Base-by-base conservation (phyloP, 1,284 basidiomycete genomes). In the Lentinula novae-zelandiae region DNA sequence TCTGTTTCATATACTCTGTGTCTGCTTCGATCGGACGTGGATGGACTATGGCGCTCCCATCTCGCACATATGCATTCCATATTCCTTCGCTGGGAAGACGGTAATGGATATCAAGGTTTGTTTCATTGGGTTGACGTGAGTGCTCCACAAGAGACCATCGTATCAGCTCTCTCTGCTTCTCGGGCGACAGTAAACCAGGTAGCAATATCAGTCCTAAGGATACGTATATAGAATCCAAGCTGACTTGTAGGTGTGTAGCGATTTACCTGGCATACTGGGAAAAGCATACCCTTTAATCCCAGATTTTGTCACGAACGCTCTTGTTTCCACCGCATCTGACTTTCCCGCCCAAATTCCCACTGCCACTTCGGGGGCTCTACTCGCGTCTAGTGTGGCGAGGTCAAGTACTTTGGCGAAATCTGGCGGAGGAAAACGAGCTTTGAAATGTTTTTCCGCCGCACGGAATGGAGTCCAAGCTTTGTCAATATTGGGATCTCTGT, bases 61-160 rank as follows among this genome's bases (percentile, higher is more conserved):
- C 69, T 38, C 71, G 70, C 0, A 84, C 65, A 68, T 79, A 81
- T 22, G 83, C 77, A 56, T 87, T 84, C 92, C 92, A 95, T 27
- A 93, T 67, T 1, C 92, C 92, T 27, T 82, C 75, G 31, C 72
- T 58, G 0, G 95, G 95, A 3, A 95, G 76, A 49, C 77, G 59
- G 68, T 95, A 96, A 73, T 96, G 95, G 0, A 86, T 83, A 61
- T 94, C 90, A 27, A 96, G 85, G 65, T 93, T 95, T 0, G 92
- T 93, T 57, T 91, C 87, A 70, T 96, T 96, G 0, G 93, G 92
- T 27, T 80, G 72, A 4, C 80, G 78, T 0, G 93, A 90, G 66
- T 95, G 93, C 36, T 88, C 82, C 22, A 78, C 71, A 5, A 97
- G 81, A 36, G 91, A 83, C 81, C 90, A 88, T 60, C 73, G 75